phyloP scores from a whole-genome alignment of 106 monocot species.

The Allium fistulosum region DNA sequence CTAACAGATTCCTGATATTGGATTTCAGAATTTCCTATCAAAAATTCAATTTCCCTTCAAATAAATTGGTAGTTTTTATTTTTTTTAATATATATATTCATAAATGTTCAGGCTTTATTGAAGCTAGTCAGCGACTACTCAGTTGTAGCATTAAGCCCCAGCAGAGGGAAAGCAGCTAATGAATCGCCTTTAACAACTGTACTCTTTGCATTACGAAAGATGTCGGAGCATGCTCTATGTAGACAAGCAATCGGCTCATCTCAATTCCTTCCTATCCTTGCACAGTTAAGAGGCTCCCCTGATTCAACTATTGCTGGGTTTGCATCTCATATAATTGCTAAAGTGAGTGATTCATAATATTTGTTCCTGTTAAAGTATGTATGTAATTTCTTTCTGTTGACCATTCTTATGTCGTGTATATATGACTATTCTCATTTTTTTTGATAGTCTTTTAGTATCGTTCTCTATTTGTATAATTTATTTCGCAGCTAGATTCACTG shows the following conservation, averaged over 20 bases:
- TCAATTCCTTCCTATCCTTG: slow-evolving; percentile 41
- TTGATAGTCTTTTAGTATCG: too few species aligned
- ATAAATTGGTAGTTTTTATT: too few species aligned
- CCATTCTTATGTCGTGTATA: too few species aligned
- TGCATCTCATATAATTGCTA: slow-evolving; percentile 47
- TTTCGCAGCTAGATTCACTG: too few species aligned
- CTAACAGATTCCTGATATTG: too few species aligned
- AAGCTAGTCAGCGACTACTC: slow-evolving; percentile 70
- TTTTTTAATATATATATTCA: too few species aligned
- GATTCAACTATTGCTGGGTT: slow-evolving; percentile 56
- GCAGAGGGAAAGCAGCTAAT: slow-evolving; percentile 48
- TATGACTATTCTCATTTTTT: too few species aligned
- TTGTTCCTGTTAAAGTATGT: too few species aligned
- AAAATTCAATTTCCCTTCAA: too few species aligned
- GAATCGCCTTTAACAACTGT: slow-evolving; percentile 75
- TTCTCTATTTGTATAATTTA: too few species aligned
- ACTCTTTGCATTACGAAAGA: slow-evolving; percentile 81
- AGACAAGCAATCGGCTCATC: slow-evolving; percentile 60
- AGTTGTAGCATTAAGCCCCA: slow-evolving; percentile 47
- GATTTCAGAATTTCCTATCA: too few species aligned
- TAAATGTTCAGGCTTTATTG: slow-evolving; percentile 53
- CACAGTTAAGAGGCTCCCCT: slow-evolving; percentile 50
- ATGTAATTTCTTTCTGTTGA: too few species aligned
- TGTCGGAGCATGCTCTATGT: slow-evolving; percentile 80
- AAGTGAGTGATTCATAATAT: slow-evolving; percentile 28